Conservation (phyloP, 140 eudicot genomes). For the Bidens hawaiensis region DNA sequence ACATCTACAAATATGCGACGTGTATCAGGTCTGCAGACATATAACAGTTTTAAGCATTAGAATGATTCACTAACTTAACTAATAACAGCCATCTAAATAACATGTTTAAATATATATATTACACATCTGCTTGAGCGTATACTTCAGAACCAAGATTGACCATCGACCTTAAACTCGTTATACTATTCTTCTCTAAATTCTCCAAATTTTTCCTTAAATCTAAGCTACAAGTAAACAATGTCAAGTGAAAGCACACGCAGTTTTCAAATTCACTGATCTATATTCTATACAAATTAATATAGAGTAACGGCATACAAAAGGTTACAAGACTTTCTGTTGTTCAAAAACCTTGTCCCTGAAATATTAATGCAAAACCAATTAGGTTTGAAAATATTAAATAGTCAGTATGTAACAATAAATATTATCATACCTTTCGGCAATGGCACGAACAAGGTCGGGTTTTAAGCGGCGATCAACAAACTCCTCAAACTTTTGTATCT, state of each 20-base stretch:
- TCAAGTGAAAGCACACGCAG: constrained; percentile 31
- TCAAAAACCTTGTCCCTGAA: constrained; percentile 38
- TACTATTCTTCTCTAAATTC: constrained; percentile 81
- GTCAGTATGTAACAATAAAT: neutral
- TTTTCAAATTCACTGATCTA: neutral
- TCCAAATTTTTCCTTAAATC: constrained; percentile 70
- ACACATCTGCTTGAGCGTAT: constrained; percentile 93
- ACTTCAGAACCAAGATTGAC: constrained; percentile 97
- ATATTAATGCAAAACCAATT: neutral
- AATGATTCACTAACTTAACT: neutral
- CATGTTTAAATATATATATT: constrained; percentile 30
- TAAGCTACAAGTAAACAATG: constrained; percentile 45
- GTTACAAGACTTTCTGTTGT: constrained; percentile 92
- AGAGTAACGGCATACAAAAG: constrained; percentile 27
- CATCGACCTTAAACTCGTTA: constrained; percentile 75
- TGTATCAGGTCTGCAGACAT: constrained; percentile 76
- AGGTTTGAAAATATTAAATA: neutral
- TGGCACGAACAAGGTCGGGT: constrained; percentile 84
- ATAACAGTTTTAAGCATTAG: neutral
- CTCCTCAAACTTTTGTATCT: constrained; percentile 71
- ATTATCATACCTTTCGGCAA: constrained; percentile 58
- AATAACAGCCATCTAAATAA: neutral
- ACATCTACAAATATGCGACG: constrained; percentile 81
- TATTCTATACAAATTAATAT: neutral
- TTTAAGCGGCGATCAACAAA: constrained; percentile 79